Conservation (phyloP, 495 filamentous ascomycete genomes). For the Antarctomyces pellizariae region DNA sequence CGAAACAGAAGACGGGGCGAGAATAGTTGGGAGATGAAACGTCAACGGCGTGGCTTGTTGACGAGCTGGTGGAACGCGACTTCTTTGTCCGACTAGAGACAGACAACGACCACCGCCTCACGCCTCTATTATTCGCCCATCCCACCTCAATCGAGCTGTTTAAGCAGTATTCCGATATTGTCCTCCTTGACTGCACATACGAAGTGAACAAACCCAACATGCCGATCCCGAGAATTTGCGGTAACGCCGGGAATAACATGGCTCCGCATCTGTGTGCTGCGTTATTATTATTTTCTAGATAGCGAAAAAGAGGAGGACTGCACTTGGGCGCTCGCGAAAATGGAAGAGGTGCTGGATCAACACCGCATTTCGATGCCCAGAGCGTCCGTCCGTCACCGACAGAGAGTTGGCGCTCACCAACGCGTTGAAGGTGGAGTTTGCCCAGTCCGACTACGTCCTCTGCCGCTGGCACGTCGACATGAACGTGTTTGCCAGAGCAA, state of each 20-base stretch:
- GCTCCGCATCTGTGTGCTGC: constrained; percentile 4
- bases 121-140: too few species aligned
- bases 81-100: too few species aligned
- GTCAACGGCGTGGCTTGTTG: too few species aligned
- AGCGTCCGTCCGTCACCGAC: constrained; percentile 2
- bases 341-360: neutral
- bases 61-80: too few species aligned
- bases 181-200: constrained; percentile 7
- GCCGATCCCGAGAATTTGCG: constrained; percentile 6
- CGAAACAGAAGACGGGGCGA: too few species aligned
- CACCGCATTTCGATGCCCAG: too few species aligned
- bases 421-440: constrained; percentile 1
- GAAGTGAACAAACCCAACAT: constrained; percentile 10
- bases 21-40: too few species aligned
- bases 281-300: constrained; percentile 5
- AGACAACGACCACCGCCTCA: too few species aligned
- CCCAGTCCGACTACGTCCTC: constrained; percentile 1
- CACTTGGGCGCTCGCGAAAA: neutral
- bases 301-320: constrained; percentile 1
- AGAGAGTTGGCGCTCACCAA: constrained; percentile 2
- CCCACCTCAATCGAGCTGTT: constrained; percentile 7
- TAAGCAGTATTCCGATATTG: constrained; percentile 6
- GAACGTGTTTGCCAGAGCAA: constrained; percentile 5
- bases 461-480: constrained; percentile 6
- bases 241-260: constrained; percentile 5